Base-by-base conservation (phyloP, 164 flowering plant species). In the Brasenia schreberi region DNA sequence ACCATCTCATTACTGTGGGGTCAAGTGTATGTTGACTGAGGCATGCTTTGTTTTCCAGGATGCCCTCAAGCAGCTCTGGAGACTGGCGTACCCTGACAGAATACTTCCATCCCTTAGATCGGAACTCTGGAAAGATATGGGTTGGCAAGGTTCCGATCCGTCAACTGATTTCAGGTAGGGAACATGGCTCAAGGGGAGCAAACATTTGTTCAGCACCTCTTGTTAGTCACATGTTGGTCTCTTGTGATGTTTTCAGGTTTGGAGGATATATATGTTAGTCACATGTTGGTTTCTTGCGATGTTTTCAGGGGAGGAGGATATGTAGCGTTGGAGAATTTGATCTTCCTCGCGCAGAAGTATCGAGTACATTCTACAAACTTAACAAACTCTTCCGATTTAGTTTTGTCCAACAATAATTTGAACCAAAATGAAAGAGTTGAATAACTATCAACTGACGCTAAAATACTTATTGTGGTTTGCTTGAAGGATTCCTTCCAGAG, bases 71-170 rank as follows among this genome's bases (percentile, higher is more conserved):
- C 82, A 82, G 68, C 75, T 94, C 14, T 94, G 98, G 98, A 84
- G 81, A 68, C 70, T 93, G 76, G 89, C 96, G 62, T 90, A 83
- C 75, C 98, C 97, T 59, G 74, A 73, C 65, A 84, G 86, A 73
- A 84, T 81, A 63, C 82, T 88, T 65, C 96, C 97, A 64, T 42
- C 90, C 64, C 85, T 90, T 52, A 90, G 88, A 72, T 87, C 98
- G 17, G 96, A 86, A 71, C 82, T 82, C 33, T 93, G 98, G 98
- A 93, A 90, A 74, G 98, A 93, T 43, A 93, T 93, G 98, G 98
- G 98, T 39, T 93, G 98, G 98, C 98, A 93, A 77, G 97, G 98
- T 66, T 18, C 92, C 42, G 98, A 93, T 65, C 98, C 98, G 56
- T 90, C 98, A 66, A 93, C 97, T 64, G 98, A 90, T 77, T 90